Evolutionary conservation across 371 early-diverging fungal species (phyloP), one percentile per base, ranked within the genome.

Genomic region (Mucor saturninus): DNA sequence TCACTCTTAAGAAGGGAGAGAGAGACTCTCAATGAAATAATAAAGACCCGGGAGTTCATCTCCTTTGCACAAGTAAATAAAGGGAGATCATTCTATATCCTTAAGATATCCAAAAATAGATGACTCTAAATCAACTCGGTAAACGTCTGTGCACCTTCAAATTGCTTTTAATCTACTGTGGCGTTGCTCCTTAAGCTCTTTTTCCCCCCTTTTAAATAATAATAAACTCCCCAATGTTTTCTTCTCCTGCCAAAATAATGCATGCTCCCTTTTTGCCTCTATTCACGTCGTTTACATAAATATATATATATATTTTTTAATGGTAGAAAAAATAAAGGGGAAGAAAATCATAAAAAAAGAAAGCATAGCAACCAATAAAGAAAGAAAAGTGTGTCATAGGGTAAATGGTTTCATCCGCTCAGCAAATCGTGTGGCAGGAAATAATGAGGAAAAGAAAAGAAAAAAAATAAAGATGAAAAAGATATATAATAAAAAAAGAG

Each of bases 241-340:
- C 21, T 9, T 26, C 46, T 46, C 46, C 46, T 46, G 46, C 26
- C 46, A 46, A 46, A 46, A 21, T 21, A 21, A 46, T 21, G 43
- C 43, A 43, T 26, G 9, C 46, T 46, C 46, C 46, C 21, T 46
- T 46, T 46, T 46, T 21, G 46, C 46, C 46, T 46, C 46, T 46
- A 21, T 45, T 46, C 46, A 4, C 46, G 46, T n/a, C 21, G 8
- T n/a, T n/a, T 2, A 43, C 14, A 13, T 43, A n/a, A n/a, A n/a
- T n/a, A n/a, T 43, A 43, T 21, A 46, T 46, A 46, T 21, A 46
- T 21, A 46, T 46, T 46, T 45, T 45, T 45, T 45, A 15, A 21
- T 46, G 6, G 21, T 46, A 26, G 21, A 21, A 46, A 21, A 46
- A 6, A 46, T 8, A 46, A 46, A 9, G 26, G 26, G 46, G 26